Base-by-base conservation (phyloP, 805 yeast genomes). In the Candida dendrica region DNA sequence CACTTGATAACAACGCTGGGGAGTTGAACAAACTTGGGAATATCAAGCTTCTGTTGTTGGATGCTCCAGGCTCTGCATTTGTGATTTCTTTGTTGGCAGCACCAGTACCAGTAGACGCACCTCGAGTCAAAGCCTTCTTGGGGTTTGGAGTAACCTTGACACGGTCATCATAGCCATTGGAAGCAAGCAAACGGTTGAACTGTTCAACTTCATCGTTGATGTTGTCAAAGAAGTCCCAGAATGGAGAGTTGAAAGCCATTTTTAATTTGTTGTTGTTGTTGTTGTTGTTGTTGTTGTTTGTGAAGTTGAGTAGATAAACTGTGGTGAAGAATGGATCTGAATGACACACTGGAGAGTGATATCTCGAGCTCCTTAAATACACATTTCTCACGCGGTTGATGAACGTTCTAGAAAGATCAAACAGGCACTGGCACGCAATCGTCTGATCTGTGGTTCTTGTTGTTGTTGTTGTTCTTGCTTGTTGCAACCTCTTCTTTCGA, bases 201-300 rank as follows among this genome's bases (percentile, higher is more conserved):
- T 61, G 59, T 20, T 59, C 63, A 34, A 69, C 72, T 44, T 69
- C 74, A 32, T 61, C 61, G 52, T 61, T 64, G 48, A 69, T 65
- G 49, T 59, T 57, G 46, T 70, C 72, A 44, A 69, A 69, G 51
- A 70, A 68, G 45, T 58, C 60, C 59, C 61, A 67, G 51, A 69
- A 69, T 60, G 74, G 74, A 39, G 66, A 59, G 57, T 60, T 22
- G 24, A 22, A 61, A 33, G 65, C 55, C 66, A 61, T 62, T 20
- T 11, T 38, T 30, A 19, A 11, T 35, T 15, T 11, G 11, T 35
- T 9, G 29, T 19, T 22, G 29, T 15, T 37, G 18, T 36, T 11
- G n/a, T n/a, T n/a, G n/a, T 15, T 11, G 11, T 35, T 9, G 29
- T 19, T 22, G 29, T 15, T 37, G 18, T 36, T 11, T n/a, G n/a